Conservation (phyloP, 75 land plant species). For the Sequoiadendron giganteum region DNA sequence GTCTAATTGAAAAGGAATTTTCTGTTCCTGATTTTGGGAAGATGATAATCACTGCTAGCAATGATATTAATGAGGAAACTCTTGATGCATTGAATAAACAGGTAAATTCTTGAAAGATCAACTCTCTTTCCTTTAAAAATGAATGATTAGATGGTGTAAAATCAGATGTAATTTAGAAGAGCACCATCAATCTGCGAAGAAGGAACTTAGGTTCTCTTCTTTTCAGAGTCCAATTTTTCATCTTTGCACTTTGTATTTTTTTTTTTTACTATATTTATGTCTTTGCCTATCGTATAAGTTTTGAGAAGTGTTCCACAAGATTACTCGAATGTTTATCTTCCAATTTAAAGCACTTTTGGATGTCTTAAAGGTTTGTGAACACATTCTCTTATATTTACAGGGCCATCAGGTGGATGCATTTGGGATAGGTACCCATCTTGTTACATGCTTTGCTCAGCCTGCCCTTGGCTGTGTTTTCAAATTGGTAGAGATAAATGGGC, state of each 20-base stretch:
- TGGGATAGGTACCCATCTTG: conserved; percentile 96
- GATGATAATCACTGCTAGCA: conserved; percentile 81
- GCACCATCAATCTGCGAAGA: neutral
- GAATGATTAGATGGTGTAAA: neutral
- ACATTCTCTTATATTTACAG: conserved; percentile 29
- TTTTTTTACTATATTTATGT: neutral
- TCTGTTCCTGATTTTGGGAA: conserved; percentile 68
- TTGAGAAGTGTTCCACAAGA: neutral
- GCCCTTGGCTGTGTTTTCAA: conserved; percentile 97
- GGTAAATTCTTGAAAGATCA: conserved; percentile 35
- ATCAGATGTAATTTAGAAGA: neutral
- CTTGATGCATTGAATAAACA: conserved; percentile 95
- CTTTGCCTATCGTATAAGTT: neutral
- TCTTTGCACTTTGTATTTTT: neutral
- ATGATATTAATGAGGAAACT: conserved; percentile 97
- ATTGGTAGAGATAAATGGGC: conserved; percentile 91
- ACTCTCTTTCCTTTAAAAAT: neutral
- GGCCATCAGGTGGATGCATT: conserved; percentile 96
- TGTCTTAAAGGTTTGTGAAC: neutral
- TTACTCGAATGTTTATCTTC: neutral
- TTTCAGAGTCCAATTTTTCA: neutral
- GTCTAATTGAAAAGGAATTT: conserved; percentile 76
- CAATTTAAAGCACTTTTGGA: neutral
- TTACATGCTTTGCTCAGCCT: conserved; percentile 95
- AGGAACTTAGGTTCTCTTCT: neutral